Base-by-base conservation (phyloP, 2,329 filamentous ascomycete species). In the Pseudogymnoascus sp. region DNA sequence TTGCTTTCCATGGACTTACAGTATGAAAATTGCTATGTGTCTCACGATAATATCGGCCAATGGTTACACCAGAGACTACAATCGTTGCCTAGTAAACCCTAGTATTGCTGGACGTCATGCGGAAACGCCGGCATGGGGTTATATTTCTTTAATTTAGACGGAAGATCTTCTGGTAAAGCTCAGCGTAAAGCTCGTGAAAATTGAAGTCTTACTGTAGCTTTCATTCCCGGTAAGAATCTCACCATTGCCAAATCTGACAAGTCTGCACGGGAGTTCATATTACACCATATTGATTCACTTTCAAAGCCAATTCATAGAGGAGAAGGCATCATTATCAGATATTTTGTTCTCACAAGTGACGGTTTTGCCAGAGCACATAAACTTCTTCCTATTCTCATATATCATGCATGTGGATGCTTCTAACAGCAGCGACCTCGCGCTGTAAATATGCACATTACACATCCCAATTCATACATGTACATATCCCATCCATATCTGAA, bases 401-500 rank as follows among this genome's bases (percentile, higher is more conserved):
- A 26, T 53, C 47, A 53, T 53, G 47, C 31, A 53, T 31, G 26
- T 33, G 47, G 26, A 53, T 31, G 47, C 47, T 53, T 31, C 47
- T 53, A 53, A 31, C 47, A 53, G 47, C 47, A 53, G 47, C 47
- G n/a, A 31, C 47, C 47, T 31, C 26, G 47, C 47, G 47, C 47
- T 53, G 26, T 53, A 53, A 31, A 53, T 53, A 53, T 53, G 47
- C 47, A 53, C 47, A 53, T 53, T 53, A 53, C 47, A 53, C 47
- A 53, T 53, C 26, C 47, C 47, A 53, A 19, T 53, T 53, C 47
- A 53, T 53, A 53, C 47, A 53, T 31, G 47, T 53, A 53, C 47
- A 53, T 53, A 53, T 53, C 26, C 44, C 47, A 53, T 31, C n/a
- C 47, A n/a, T 26, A 31, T 53, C 24, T 31, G 47, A 19, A 53